These are phyloP conservation scores for Starmerella apis DNA, from an alignment of 805 yeast species.

Conservation along the genomic window DNA sequence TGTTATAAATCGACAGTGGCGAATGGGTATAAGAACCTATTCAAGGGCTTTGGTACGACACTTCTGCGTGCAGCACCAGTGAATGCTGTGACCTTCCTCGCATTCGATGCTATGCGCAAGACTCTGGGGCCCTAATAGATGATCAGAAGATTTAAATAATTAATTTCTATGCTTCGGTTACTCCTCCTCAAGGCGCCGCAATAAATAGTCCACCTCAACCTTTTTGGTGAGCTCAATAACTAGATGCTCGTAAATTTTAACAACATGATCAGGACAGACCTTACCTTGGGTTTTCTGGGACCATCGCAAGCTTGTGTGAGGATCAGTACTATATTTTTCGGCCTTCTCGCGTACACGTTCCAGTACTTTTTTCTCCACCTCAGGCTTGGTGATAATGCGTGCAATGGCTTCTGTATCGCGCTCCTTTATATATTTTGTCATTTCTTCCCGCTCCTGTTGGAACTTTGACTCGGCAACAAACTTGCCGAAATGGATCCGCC, in stretches of 20 bases:
- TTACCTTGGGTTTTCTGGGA: constrained; percentile 56
- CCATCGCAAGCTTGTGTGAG: constrained; percentile 49
- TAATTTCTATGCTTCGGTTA: background rate
- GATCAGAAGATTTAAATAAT: background rate
- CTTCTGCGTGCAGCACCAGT: constrained; percentile 96
- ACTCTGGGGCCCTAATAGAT: constrained; percentile 22
- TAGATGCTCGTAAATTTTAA: constrained; percentile 71
- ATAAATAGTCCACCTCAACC: constrained; percentile 85
- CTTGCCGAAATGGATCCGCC: constrained; percentile 93
- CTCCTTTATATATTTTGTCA: constrained; percentile 52
- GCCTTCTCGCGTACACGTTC: constrained; percentile 72
- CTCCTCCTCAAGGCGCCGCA: constrained; percentile 56
- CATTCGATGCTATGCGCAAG: constrained; percentile 73
- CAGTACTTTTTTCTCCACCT: constrained; percentile 76
- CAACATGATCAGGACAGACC: constrained; percentile 72
- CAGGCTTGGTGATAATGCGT: constrained; percentile 71
- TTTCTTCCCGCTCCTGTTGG: constrained; percentile 52
- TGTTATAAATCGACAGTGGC: constrained; percentile 48
- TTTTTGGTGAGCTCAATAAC: constrained; percentile 90
- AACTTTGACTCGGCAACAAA: constrained; percentile 96
- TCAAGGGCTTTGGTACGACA: constrained; percentile 87
- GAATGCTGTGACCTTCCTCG: constrained; percentile 91
- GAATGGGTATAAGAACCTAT: constrained; percentile 45
- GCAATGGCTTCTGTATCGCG: constrained; percentile 65
- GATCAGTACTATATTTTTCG: constrained; percentile 78